phyloP scores from a whole-genome alignment of 768 basidiomycete species.

The Galerina marginata region DNA sequence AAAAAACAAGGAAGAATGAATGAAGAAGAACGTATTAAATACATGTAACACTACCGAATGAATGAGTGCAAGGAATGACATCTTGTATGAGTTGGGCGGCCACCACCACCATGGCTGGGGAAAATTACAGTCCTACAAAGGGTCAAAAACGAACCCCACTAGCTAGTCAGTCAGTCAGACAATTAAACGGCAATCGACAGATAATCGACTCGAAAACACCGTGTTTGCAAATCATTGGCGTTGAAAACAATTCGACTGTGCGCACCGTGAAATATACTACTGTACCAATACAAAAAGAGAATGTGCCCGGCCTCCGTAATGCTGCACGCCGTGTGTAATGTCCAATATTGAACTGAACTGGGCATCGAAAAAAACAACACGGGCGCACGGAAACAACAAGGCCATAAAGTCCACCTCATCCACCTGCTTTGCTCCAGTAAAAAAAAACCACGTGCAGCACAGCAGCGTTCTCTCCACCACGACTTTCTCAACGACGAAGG shows the following conservation, averaged over 20 bases:
- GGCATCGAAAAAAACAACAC: not conserved
- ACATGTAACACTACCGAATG: slow-evolving; percentile 29
- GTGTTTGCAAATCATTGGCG: slow-evolving; percentile 16
- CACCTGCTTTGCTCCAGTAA: slow-evolving; percentile 13
- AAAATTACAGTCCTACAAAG: slow-evolving; percentile 24
- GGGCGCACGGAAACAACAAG: slow-evolving; percentile 6
- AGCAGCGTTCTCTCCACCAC: slow-evolving; percentile 1
- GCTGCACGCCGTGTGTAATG: slow-evolving; percentile 9
- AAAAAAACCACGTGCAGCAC: slow-evolving; percentile 9
- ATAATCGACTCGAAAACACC: slow-evolving; percentile 17
- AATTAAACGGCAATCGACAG: slow-evolving; percentile 21
- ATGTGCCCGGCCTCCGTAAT: slow-evolving; percentile 13
- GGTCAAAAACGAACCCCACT: slow-evolving; percentile 12
- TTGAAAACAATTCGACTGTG: slow-evolving; percentile 27
- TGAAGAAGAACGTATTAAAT: slow-evolving; percentile 29
- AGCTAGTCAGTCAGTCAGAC: slow-evolving; percentile 19
- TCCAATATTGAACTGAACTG: slow-evolving; percentile 4
- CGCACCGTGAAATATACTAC: slow-evolving; percentile 44
- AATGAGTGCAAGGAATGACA: slow-evolving; percentile 29
- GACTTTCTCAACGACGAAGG: slow-evolving; percentile 60
- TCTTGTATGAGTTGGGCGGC: slow-evolving; percentile 20
- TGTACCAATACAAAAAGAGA: slow-evolving; percentile 59
- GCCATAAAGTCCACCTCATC: slow-evolving; percentile 13
- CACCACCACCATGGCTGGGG: slow-evolving; percentile 9
- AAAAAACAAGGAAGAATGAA: slow-evolving; percentile 11